A percentile compares a stretch with the other conserved stretches of the same genome.
These are phyloP conservation scores for Barbarea vulgaris DNA, from an alignment of 345 rosid genomes.

Conservation along the genomic window DNA sequence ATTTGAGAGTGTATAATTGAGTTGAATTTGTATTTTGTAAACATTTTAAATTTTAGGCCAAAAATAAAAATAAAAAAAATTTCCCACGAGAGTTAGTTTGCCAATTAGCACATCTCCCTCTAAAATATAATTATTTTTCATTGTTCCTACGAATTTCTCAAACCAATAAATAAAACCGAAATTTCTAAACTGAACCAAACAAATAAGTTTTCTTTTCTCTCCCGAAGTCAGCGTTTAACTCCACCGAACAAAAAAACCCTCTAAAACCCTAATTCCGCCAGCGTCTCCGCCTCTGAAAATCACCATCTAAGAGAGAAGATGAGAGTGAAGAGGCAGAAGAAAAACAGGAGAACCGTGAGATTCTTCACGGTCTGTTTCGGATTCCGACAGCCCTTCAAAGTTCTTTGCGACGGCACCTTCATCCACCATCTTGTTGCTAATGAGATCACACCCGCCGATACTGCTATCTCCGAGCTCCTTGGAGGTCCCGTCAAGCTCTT, in stretches of 20 bases:
- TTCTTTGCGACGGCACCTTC: slow-evolving; percentile 85
- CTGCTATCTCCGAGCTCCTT: slow-evolving; percentile 62
- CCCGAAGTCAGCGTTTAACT: background rate
- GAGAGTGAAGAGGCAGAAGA: slow-evolving; percentile 84
- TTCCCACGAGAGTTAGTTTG: no score
- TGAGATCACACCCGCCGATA: slow-evolving; percentile 64
- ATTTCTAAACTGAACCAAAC: background rate
- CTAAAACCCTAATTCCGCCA: slow-evolving; percentile 27
- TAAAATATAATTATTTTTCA: background rate
- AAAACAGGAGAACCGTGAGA: slow-evolving; percentile 69
- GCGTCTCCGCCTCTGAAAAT: slow-evolving; percentile 14
- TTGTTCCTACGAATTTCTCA: background rate
- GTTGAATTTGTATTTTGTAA: no score
- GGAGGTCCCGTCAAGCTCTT: slow-evolving; percentile 82
- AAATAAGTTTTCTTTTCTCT: background rate
- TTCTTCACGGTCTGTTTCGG: slow-evolving; percentile 76
- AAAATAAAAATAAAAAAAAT: no score
- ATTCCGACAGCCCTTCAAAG: slow-evolving; percentile 78
- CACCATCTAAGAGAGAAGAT: slow-evolving; percentile 41
- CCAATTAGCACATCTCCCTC: no score
- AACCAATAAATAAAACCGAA: background rate
- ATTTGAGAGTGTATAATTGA: no score
- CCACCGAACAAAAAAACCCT: background rate
- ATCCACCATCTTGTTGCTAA: slow-evolving; percentile 66
- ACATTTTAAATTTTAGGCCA: no score